phyloP scores from a whole-genome alignment of 768 basidiomycete species.

The Macrolepiota dolichaula region DNA sequence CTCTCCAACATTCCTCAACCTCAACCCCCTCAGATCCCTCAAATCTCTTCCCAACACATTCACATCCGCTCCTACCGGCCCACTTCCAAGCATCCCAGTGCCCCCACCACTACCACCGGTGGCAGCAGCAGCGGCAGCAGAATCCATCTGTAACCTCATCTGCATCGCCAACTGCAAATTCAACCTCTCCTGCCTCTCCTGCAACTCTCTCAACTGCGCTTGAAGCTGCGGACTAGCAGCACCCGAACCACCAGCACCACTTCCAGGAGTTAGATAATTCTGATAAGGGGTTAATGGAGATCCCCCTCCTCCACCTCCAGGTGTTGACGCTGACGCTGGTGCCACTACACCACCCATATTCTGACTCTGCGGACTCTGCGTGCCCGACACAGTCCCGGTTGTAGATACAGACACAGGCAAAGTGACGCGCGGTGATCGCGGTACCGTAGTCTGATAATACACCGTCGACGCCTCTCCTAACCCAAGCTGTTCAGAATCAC shows the following conservation, averaged over 20 bases:
- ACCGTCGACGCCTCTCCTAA: slow-evolving; percentile 43
- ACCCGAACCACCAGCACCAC: neutral
- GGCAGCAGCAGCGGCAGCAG: neutral
- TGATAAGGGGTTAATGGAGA: neutral
- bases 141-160: neutral
- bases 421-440: slow-evolving; percentile 37
- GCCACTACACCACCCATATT: neutral
- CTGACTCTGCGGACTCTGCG: neutral
- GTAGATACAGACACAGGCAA: neutral
- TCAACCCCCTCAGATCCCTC: slow-evolving; percentile 4
- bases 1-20: slow-evolving; percentile 15
- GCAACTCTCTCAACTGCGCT: slow-evolving; percentile 25
- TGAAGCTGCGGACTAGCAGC: slow-evolving; percentile 16
- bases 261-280: neutral
- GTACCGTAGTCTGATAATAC: slow-evolving; percentile 61
- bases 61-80: too few species aligned
- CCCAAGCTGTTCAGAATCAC: too few species aligned
- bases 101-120: neutral
- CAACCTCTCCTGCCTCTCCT: neutral
- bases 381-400: too few species aligned
- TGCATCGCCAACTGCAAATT: neutral
- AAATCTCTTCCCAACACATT: slow-evolving; percentile 19
- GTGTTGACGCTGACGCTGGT: neutral
- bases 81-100: too few species aligned
- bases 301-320: neutral